Evolutionary conservation across 2,329 filamentous ascomycete genomes (phyloP).

Genomic region (Penicillium occitanis): DNA sequence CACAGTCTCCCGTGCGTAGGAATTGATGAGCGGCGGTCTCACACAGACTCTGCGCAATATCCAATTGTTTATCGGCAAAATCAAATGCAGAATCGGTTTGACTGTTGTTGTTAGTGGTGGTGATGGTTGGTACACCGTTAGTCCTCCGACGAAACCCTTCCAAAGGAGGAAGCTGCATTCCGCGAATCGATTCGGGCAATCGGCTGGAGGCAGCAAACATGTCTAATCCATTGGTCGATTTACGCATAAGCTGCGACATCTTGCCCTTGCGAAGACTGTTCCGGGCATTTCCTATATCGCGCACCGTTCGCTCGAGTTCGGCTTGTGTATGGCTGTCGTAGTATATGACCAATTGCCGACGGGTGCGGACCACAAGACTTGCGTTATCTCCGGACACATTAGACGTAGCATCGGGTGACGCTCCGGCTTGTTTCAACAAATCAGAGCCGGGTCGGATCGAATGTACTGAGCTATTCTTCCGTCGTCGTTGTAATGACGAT

Average conservation of each 20-base stretch:
- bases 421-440: slow-evolving; percentile 1
- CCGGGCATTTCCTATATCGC: slow-evolving; percentile 74
- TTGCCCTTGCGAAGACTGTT: slow-evolving; percentile 86
- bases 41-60: slow-evolving; percentile 76
- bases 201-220: slow-evolving; percentile 21
- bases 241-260: slow-evolving; percentile 48
- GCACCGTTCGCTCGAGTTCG: slow-evolving; percentile 78
- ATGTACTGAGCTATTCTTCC: slow-evolving; percentile 45
- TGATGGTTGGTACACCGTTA: background rate
- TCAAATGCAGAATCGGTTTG: slow-evolving; percentile 67
- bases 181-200: slow-evolving; percentile 8
- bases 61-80: slow-evolving; percentile 72
- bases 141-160: slow-evolving; percentile 7
- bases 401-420: slow-evolving; percentile 29
- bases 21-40: slow-evolving; percentile 88
- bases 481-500: slow-evolving; percentile 29
- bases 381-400: slow-evolving; percentile 32
- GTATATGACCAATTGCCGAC: slow-evolving; percentile 80
- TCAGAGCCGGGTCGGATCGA: slow-evolving; percentile 34
- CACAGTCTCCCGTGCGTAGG: slow-evolving; percentile 81
- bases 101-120: slow-evolving; percentile 13
- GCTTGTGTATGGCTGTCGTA: slow-evolving; percentile 87
- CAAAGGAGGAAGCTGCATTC: slow-evolving; percentile 9
- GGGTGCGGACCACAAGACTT: slow-evolving; percentile 62
- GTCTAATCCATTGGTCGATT: slow-evolving; percentile 23